Percentiles rank a stretch among this genome's conserved stretches.
phyloP scores from a whole-genome alignment of 768 basidiomycete species.

The Russula vinacea region DNA sequence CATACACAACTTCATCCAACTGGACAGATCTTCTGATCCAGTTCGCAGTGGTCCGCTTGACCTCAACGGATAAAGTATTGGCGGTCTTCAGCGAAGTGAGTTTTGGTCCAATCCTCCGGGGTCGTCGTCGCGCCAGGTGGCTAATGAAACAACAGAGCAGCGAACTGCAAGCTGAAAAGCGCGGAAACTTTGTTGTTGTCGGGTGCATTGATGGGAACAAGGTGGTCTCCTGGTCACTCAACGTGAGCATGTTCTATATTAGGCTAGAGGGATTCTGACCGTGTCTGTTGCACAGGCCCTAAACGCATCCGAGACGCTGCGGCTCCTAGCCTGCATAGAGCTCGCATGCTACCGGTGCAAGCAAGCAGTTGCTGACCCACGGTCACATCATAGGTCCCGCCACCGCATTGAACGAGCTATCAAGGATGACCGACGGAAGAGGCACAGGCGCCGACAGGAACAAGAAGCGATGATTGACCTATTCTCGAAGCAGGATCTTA shows the following conservation, averaged over 20 bases:
- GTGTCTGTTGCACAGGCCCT: slow-evolving; percentile 50
- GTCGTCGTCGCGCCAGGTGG: slow-evolving; percentile 22
- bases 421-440: slow-evolving; percentile 76
- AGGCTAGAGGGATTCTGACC: slow-evolving; percentile 12
- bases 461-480: slow-evolving; percentile 80
- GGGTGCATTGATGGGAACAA: slow-evolving; percentile 69
- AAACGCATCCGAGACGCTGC: slow-evolving; percentile 79
- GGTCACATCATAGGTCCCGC: slow-evolving; percentile 57
- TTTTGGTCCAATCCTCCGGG: not conserved
- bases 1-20: not conserved
- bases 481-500: slow-evolving; percentile 56
- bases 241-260: slow-evolving; percentile 46
- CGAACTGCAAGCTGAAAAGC: slow-evolving; percentile 80
- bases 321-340: slow-evolving; percentile 78
- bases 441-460: slow-evolving; percentile 80
- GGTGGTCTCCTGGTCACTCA: slow-evolving; percentile 83
- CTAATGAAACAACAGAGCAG: slow-evolving; percentile 44
- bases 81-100: slow-evolving; percentile 68
- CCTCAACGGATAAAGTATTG: slow-evolving; percentile 64
- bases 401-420: slow-evolving; percentile 77
- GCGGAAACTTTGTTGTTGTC: slow-evolving; percentile 84
- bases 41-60: slow-evolving; percentile 56
- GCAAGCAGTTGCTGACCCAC: slow-evolving; percentile 64
- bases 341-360: slow-evolving; percentile 79
- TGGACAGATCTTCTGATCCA: not conserved